These are phyloP conservation scores for Aspergillus asperescens DNA, from an alignment of 495 filamentous ascomycete species.

Conservation along the genomic window DNA sequence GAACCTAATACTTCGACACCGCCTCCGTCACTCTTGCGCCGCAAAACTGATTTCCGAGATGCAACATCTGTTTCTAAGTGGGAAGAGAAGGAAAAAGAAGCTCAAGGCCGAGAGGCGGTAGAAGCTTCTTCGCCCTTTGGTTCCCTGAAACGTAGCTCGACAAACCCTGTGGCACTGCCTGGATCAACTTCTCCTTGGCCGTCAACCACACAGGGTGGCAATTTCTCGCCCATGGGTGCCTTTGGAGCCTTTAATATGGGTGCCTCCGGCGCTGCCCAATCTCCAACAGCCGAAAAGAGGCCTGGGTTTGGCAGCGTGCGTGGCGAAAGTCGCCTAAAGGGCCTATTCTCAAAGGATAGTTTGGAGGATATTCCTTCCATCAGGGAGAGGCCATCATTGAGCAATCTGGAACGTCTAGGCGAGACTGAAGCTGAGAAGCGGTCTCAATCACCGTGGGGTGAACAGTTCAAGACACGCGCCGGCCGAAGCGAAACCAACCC, in stretches of 20 bases:
- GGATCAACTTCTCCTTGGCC: conserved; percentile 66
- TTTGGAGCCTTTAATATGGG: conserved; percentile 79
- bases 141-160: conserved; percentile 64
- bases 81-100: conserved; percentile 44
- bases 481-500: conserved; percentile 76
- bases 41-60: conserved; percentile 67
- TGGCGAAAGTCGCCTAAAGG: conserved; percentile 78
- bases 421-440: conserved; percentile 45
- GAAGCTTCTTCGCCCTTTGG: conserved; percentile 54
- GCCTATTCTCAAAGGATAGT: conserved; percentile 72
- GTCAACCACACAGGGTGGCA: conserved; percentile 50
- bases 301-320: conserved; percentile 60
- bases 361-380: conserved; percentile 55
- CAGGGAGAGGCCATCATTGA: conserved; percentile 51
- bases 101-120: conserved; percentile 29
- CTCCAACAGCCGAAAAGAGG: conserved; percentile 61
- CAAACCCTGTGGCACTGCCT: conserved; percentile 51
- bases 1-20: conserved; percentile 55
- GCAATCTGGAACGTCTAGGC: conserved; percentile 49
- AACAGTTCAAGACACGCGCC: conserved; percentile 44
- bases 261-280: conserved; percentile 34
- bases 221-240: conserved; percentile 69
- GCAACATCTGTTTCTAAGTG: conserved; percentile 25
- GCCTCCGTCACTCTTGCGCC: conserved; percentile 61
- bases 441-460: conserved; percentile 50